Base-by-base conservation (phyloP, 495 filamentous ascomycete species). In the Neurospora tetrasperma region DNA sequence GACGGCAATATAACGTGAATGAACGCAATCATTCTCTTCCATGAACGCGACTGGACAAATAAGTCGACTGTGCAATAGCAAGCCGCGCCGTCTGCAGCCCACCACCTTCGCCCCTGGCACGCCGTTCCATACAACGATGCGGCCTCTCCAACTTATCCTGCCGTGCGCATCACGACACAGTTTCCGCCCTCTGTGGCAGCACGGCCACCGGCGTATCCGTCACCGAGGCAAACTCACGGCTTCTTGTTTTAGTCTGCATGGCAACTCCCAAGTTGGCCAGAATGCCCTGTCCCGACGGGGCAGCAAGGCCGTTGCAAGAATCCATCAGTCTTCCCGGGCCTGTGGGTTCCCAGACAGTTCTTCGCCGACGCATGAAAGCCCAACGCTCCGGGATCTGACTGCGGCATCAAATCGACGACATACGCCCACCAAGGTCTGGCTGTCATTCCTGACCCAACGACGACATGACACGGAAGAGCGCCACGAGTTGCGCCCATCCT, bases 311-410 rank as follows among this genome's bases (percentile, higher is more conserved):
- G 54, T 66, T 66, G 27, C 54, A 66, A 66, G 54, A 35, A 66
- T 18, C 27, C 54, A 35, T 18, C 54, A 35, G 27, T 62, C 20
- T 62, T 6, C 54, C 12, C 11, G 27, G 27, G 14, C 54, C 54
- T 66, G 7, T 27, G 27, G 54, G 54, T 9, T 35, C 18, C 54
- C 54, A 66, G 27, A 66, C 14, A 66, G 27, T 66, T 66, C 27
- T 62, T 46, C 48, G 73, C 46, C 70, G 70, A 74, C 43, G 73
- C 73, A 74, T 74, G 40, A 39, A 59, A 74, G 73, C 69, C 70
- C 43, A 69, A 74, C 70, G 42, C n/a, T 39, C 71, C 31, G 31
- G 43, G 54, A 27, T 31, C 27, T 66, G 27, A 66, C 54, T 66
- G 27, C 54, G 54, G 27, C 54, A 66, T 18, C 54, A 35, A 35